Base-by-base conservation (phyloP, 768 basidiomycete genomes). In the Suillus weaverae region DNA sequence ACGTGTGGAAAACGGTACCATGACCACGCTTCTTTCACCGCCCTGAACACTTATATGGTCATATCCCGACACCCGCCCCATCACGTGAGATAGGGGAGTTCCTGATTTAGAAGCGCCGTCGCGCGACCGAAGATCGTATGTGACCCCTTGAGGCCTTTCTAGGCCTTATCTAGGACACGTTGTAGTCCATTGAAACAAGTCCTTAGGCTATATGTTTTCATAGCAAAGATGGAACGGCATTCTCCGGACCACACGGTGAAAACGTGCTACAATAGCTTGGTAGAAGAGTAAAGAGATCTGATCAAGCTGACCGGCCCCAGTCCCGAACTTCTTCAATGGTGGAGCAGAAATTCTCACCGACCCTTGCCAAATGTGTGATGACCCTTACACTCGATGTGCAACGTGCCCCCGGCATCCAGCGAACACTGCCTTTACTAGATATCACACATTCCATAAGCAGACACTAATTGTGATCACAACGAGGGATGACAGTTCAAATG, bases 381-480 rank as follows among this genome's bases (percentile, higher is more conserved):
- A 57, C 56, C 56, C 56, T 57, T 38, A 57, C 22, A 38, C 56
- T 57, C 54, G 51, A 60, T 39, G 61, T 57, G 48, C 68, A 70
- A 72, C 72, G 74, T 75, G 74, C 64, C 35, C 48, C 22, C 67
- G 71, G 56, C 38, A 68, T 20, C 43, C 69, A 59, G 75, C 74
- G 74, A 67, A 2, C 0, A 18, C 46, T 6, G 53, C 60, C 54
- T 62, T 61, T 22, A 13, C 43, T 26, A 18, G 35, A 64, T 35
- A 41, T 72, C 68, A 66, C 64, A 69, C 36, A 54, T 62, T 8
- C 73, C 55, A 48, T 39, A 64, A 68, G 14, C 2, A 9, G 64
- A 65, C 9, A 57, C 30, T 33, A 9, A 7, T 22, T 67, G 76
- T 77, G 76, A 76, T 77, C 70, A 77, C 61, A 72, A 56, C 68